Evolutionary conservation across 495 filamentous ascomycete genomes (phyloP), one percentile per base, ranked within the genome.

Genomic region (Daldinia childiae): DNA sequence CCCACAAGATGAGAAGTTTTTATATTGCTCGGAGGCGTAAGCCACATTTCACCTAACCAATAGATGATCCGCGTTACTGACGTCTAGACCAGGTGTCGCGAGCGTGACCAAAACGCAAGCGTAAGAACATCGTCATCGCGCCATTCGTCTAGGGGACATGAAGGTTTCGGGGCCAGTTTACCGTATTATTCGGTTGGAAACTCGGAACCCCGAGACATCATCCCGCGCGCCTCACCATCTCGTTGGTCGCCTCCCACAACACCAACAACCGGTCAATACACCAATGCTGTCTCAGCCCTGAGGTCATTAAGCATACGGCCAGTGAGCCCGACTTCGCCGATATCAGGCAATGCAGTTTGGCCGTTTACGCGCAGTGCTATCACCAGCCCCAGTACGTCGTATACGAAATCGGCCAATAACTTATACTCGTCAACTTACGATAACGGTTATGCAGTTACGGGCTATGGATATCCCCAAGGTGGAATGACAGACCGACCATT

Each of bases 21-120:
- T 85, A 61, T 85, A 85, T 76, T 85, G 83, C 76, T 84, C 83
- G 26, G 83, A 84, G 62, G 73, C 78, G 82, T 84, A 79, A 81
- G 83, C 54, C 41, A 54, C 58, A 65, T 17, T 43, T 38, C 36
- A 62, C 65, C 68, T 72, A 64, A 69, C 75, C 71, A 78, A 71
- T 78, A 38, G 59, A 8, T 55, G 32, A 9, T 52, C 27, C 15
- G 52, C 58, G 34, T 62, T 69, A 51, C 62, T 70, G 58, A 70
- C 73, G 26, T 63, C 36, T 30, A 30, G 36, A 67, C 41, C 68
- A 85, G 83, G 60, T 85, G 83, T 74, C 83, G 83, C 36, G 71
- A 77, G 43, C 69, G 78, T 61, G 83, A 85, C 71, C 81, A 82
- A 68, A 78, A 72, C 58, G 61, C 72, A 24, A 59, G 71, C 11